A percentile compares a stretch with the other conserved stretches of the same genome.
phyloP scores from a whole-genome alignment of 2,329 filamentous ascomycete genomes.

The Paraphaeosphaeria sporulosa region DNA sequence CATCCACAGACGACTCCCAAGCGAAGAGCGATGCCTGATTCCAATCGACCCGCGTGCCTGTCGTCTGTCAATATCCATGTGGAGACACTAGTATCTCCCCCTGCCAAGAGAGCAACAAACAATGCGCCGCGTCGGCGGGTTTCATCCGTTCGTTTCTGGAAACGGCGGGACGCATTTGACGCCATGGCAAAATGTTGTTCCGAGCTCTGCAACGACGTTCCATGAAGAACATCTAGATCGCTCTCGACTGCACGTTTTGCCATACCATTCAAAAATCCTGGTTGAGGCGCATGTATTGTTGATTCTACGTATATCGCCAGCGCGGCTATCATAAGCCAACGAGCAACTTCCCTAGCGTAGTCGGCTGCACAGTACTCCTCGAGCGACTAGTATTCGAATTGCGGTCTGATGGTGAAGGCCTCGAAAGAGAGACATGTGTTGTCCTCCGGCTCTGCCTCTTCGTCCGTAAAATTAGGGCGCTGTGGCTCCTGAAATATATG shows the following conservation, averaged over 20 bases:
- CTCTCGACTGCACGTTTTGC: neutral
- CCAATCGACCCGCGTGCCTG: neutral
- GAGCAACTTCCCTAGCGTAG: neutral
- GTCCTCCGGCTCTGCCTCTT: neutral
- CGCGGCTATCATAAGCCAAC: too few relatives aligned
- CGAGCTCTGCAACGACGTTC: neutral
- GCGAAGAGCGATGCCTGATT: conserved; percentile 1
- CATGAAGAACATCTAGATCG: neutral
- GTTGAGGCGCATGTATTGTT: too few relatives aligned
- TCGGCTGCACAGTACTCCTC: neutral
- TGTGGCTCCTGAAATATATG: neutral
- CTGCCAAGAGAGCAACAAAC: conserved; percentile 5
- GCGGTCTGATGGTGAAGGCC: neutral
- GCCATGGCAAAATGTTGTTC: conserved; percentile 4
- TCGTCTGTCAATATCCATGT: conserved; percentile 9
- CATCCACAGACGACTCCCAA: neutral
- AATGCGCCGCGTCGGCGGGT: conserved; percentile 2
- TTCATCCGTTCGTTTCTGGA: conserved; percentile 8
- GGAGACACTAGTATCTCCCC: neutral
- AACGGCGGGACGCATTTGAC: neutral
- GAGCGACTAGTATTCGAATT: neutral
- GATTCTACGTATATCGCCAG: too few relatives aligned
- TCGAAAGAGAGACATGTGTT: neutral
- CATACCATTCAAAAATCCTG: neutral
- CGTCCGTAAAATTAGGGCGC: neutral